Percentiles rank a stretch among this genome's conserved stretches.
These are phyloP conservation scores for Globisporangium splendens DNA, from an alignment of 352 stramenopile species.

Conservation along the genomic window DNA sequence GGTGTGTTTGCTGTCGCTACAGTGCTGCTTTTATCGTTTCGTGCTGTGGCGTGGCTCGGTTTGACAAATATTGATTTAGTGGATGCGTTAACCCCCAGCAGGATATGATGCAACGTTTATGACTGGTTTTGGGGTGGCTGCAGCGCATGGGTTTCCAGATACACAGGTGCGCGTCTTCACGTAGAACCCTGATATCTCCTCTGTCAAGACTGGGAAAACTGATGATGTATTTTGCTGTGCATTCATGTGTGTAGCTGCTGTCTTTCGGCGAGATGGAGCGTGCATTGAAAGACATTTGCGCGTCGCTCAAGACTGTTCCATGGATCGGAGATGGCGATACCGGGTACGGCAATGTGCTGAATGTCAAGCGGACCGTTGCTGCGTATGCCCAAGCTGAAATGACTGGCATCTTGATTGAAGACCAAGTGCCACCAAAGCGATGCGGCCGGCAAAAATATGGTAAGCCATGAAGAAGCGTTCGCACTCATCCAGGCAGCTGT, in stretches of 20 bases:
- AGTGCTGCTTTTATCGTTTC: too few species aligned
- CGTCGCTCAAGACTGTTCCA: conserved; percentile 32
- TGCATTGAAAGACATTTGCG: conserved; percentile 37
- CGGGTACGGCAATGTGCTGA: conserved; percentile 93
- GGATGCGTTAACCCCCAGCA: neutral
- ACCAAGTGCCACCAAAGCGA: conserved; percentile 91
- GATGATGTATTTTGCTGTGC: too few species aligned
- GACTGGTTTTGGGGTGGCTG: conserved; percentile 91
- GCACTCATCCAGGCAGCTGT: conserved; percentile 84
- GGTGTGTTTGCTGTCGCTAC: conserved; percentile 9
- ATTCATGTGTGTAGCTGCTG: conserved; percentile 26
- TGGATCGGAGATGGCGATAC: conserved; percentile 89
- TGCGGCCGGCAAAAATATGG: conserved; percentile 90
- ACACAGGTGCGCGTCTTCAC: conserved; percentile 58
- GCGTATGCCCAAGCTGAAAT: conserved; percentile 89
- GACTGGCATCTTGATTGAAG: conserved; percentile 93
- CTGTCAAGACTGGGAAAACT: too few species aligned
- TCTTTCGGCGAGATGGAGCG: conserved; percentile 64
- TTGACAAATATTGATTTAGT: too few species aligned
- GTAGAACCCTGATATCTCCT: too few species aligned
- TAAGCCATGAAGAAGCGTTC: conserved; percentile 84
- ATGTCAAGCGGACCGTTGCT: conserved; percentile 90
- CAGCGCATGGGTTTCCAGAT: conserved; percentile 84
- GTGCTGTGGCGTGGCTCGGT: neutral
- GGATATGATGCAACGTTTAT: conserved; percentile 92